Evolutionary conservation across 306 rosid species (phyloP).

Genomic region (Styphnolobium japonicum): DNA sequence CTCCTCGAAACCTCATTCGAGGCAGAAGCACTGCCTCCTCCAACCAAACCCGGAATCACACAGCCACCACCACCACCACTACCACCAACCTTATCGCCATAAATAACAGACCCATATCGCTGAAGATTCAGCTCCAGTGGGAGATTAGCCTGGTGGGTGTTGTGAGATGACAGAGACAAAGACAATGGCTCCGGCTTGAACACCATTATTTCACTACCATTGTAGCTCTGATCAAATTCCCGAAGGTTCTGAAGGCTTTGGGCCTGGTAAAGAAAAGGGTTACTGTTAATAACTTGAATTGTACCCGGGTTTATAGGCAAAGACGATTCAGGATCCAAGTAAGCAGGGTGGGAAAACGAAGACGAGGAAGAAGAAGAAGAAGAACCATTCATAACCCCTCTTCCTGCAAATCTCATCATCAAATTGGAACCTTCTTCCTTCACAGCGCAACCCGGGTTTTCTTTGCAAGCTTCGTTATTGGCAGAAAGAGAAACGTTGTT

Average conservation of each 20-base stretch:
- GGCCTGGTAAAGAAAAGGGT: conserved; percentile 29
- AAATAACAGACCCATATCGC: conserved; percentile 35
- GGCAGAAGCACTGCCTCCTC: conserved; percentile 1
- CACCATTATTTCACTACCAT: conserved; percentile 17
- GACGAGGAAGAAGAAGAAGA: conserved; percentile 28
- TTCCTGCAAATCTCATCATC: conserved; percentile 40
- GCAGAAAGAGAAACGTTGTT: neutral
- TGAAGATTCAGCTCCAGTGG: conserved; percentile 44
- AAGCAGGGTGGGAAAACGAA: conserved; percentile 27
- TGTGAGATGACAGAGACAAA: conserved; percentile 54
- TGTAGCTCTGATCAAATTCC: conserved; percentile 28
- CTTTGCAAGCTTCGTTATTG: neutral
- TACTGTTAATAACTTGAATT: conserved; percentile 39
- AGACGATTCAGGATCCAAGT: conserved; percentile 44
- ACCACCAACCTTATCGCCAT: neutral
- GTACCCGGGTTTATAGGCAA: conserved; percentile 23
- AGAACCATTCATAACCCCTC: conserved; percentile 5
- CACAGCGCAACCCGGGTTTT: neutral
- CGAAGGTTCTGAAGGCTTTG: conserved; percentile 27
- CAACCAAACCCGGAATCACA: conserved; percentile 7
- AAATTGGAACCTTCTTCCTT: conserved; percentile 36
- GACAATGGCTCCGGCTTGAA: conserved; percentile 72
- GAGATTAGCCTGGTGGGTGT: conserved; percentile 7
- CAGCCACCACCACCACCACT: conserved; percentile 10
- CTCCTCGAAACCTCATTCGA: conserved; percentile 29